Evolutionary conservation across 768 basidiomycete genomes (phyloP).

Genomic region (Daedaleopsis sinensis): DNA sequence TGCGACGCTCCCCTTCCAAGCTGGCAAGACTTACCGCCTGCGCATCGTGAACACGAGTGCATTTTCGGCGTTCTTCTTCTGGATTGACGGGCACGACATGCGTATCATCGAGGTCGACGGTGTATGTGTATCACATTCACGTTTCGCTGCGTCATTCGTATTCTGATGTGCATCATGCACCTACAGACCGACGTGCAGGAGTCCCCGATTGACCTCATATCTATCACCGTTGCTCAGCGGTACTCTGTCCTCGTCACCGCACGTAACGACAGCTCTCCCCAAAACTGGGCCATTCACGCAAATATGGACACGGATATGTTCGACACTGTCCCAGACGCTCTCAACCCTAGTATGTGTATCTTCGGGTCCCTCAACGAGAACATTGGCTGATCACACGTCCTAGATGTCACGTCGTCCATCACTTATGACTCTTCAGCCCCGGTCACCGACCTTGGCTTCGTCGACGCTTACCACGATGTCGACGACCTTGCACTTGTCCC

Average conservation of each 20-base stretch:
- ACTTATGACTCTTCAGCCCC: slow-evolving; percentile 64
- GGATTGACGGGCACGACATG: slow-evolving; percentile 91
- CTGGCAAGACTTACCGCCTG: slow-evolving; percentile 90
- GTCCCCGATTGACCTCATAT: slow-evolving; percentile 69
- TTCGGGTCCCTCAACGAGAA: background rate
- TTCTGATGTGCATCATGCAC: background rate
- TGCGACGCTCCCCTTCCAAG: slow-evolving; percentile 78
- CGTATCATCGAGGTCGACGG: slow-evolving; percentile 83
- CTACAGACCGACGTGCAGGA: slow-evolving; percentile 75
- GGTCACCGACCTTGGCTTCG: slow-evolving; percentile 52
- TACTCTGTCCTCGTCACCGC: slow-evolving; percentile 94
- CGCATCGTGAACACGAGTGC: slow-evolving; percentile 85
- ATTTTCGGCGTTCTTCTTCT: slow-evolving; percentile 78
- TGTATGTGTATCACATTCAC: slow-evolving; percentile 42
- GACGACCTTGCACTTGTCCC: slow-evolving; percentile 76
- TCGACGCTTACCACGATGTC: slow-evolving; percentile 61
- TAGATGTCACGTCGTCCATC: slow-evolving; percentile 84
- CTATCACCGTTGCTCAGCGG: slow-evolving; percentile 85
- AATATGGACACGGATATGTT: slow-evolving; percentile 94
- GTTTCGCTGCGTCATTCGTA: background rate
- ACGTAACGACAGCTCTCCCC: slow-evolving; percentile 68
- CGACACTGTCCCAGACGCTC: slow-evolving; percentile 69
- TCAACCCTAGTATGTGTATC: slow-evolving; percentile 68
- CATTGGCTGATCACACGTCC: background rate
- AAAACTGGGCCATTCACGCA: slow-evolving; percentile 88